Evolutionary conservation across 768 basidiomycete species (phyloP), one percentile per base, ranked within the genome.

Genomic region (Rhodotorula toruloides): DNA sequence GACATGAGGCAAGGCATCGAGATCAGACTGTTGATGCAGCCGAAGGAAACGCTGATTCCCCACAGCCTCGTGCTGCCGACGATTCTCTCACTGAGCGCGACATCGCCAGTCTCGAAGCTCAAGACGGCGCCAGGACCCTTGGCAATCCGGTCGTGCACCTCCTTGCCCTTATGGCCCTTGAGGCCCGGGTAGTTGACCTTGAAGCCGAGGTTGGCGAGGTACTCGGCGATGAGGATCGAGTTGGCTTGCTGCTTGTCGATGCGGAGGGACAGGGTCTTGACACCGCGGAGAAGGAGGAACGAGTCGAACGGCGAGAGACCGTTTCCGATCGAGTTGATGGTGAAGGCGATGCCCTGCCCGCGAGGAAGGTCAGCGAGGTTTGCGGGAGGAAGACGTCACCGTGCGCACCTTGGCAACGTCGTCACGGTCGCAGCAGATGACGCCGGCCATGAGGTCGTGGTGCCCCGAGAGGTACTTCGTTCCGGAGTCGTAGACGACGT

Each of bases 1-100:
- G 92, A 96, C 96, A 99, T 98, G 73, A 91, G 86, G 77, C 96
- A 98, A 43, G 96, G 96, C 94, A 99, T 97, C 70, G 89, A 91
- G 79, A 98, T 98, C 77, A 99, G 77, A 75, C 90, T 91, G 80
- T 99, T 99, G 67, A 99, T 93, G 72, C 90, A 92, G 39, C 96
- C 96, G 75, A 99, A 99, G 76, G 90, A 92, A 73, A 99, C 96
- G 68, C 88, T 91, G 75, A 99, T 97, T 27, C 93, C 90, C 93
- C 94, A 99, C 34, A 99, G 80, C 58, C 91, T 83, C 22, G 96
- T 90, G 1, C 87, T 89, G 10, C 88, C 94, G 14, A 99, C 92
- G 66, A 98, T 88, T 57, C 86, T 84, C 78, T 98, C 92, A 76
- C 90, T 93, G 65, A 97, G 76, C 54, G 82, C 86, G 75, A 90